Conservation (phyloP, 176 grass and related monocot genomes). For the Metroxylon sagu region DNA sequence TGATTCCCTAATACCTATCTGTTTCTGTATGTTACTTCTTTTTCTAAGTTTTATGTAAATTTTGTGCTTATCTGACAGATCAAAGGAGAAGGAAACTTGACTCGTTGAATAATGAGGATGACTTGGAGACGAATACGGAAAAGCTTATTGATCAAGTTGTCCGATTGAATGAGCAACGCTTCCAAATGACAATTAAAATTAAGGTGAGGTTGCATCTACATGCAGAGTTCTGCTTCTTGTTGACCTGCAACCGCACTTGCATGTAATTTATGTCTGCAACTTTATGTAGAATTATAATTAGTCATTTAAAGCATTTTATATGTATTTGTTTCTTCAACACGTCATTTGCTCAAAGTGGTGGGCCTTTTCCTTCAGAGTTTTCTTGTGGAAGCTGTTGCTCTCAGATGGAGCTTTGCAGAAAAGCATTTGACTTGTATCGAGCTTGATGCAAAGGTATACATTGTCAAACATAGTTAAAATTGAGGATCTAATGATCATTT, state of each 20-base stretch:
- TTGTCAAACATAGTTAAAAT: neutral
- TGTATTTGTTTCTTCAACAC: constrained; percentile 6
- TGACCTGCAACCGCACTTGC: neutral
- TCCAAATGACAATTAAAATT: constrained; percentile 44
- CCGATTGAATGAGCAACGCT: constrained; percentile 57
- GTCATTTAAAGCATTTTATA: neutral
- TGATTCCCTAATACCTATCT: neutral
- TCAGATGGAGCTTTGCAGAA: constrained; percentile 63
- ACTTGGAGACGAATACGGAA: constrained; percentile 52
- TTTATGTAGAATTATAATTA: neutral
- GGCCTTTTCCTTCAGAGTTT: constrained; percentile 34
- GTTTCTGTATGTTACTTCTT: neutral
- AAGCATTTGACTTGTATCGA: constrained; percentile 59
- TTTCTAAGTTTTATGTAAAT: constrained; percentile 15
- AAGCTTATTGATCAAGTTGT: constrained; percentile 52
- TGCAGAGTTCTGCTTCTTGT: neutral
- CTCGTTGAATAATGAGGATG: constrained; percentile 67
- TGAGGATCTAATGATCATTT: too few species aligned
- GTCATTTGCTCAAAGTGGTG: constrained; percentile 13
- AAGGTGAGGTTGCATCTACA: constrained; percentile 43
- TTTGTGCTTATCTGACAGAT: constrained; percentile 21
- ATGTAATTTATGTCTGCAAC: neutral
- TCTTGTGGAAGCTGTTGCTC: constrained; percentile 68
- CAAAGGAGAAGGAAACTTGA: constrained; percentile 34
- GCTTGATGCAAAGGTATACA: constrained; percentile 68